Conservation (phyloP, 2,329 filamentous ascomycete species). For the Penicillium sclerotiorum region DNA sequence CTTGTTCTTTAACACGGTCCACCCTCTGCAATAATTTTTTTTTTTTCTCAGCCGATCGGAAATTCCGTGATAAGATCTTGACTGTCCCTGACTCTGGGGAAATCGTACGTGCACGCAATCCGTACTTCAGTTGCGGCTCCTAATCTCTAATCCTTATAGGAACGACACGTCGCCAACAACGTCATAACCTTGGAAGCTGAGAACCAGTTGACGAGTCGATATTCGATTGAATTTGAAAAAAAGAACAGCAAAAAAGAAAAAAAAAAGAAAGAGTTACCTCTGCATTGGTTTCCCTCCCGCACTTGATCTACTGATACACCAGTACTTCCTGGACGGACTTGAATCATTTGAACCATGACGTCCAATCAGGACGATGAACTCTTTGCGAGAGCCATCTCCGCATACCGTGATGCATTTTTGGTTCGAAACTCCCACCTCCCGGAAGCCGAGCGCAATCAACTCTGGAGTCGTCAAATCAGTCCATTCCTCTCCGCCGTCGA, state of each 20-base stretch:
- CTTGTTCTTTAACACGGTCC: background rate
- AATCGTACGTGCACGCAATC: conserved; percentile 1
- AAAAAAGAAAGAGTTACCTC: background rate
- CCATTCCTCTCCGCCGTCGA: conserved; percentile 40
- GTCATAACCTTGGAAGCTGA: background rate
- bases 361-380: conserved; percentile 41
- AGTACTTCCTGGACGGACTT: background rate
- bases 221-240: no score
- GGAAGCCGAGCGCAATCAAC: conserved; percentile 44
- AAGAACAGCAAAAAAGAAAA: background rate
- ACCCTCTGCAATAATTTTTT: background rate
- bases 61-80: background rate
- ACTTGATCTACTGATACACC: conserved; percentile 35
- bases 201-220: no score
- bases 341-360: conserved; percentile 31
- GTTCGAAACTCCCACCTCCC: conserved; percentile 43
- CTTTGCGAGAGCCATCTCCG: conserved; percentile 44
- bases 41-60: background rate
- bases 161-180: background rate
- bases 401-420: conserved; percentile 47
- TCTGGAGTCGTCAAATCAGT: conserved; percentile 43
- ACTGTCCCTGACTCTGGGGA: background rate
- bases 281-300: conserved; percentile 5
- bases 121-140: background rate
- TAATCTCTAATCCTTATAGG: background rate